A percentile compares a stretch with the other conserved stretches of the same genome.
Conservation (phyloP, 192 early-diverging fungal genomes). For the Entophlyctis luteolus region DNA sequence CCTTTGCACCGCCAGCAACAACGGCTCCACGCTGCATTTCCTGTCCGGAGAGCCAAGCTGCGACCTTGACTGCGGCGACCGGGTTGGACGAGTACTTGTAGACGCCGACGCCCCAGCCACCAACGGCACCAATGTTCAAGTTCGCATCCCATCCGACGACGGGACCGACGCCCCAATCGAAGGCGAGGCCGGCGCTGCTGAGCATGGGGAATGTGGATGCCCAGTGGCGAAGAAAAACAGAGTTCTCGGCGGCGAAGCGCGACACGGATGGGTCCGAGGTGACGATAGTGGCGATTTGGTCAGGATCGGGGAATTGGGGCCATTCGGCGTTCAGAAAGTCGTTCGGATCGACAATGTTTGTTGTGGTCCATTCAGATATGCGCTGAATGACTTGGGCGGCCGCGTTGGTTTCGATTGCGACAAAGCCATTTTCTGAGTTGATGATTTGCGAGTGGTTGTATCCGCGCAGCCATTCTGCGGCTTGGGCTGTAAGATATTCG, state of each 20-base stretch:
- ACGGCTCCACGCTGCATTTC: slow-evolving; percentile 14
- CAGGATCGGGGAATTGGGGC: neutral
- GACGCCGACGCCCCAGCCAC: slow-evolving; percentile 35
- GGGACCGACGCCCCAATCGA: slow-evolving; percentile 41
- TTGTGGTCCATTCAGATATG: slow-evolving; percentile 27
- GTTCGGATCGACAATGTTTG: slow-evolving; percentile 30
- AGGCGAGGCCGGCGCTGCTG: neutral
- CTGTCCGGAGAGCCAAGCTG: slow-evolving; percentile 12
- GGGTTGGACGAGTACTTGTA: slow-evolving; percentile 38
- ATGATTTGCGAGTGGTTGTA: slow-evolving; percentile 6
- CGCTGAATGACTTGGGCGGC: slow-evolving; percentile 28
- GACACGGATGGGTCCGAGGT: slow-evolving; percentile 11
- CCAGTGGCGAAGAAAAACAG: slow-evolving; percentile 35
- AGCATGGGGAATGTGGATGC: slow-evolving; percentile 21
- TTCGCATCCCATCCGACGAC: slow-evolving; percentile 21
- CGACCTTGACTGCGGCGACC: slow-evolving; percentile 33
- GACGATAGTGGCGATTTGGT: neutral
- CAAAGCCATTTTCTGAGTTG: slow-evolving; percentile 9
- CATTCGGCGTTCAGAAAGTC: slow-evolving; percentile 5
- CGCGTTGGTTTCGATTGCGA: slow-evolving; percentile 30
- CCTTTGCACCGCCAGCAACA: neutral
- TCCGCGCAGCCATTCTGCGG: slow-evolving; percentile 33
- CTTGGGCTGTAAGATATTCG: slow-evolving; percentile 26
- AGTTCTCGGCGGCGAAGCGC: slow-evolving; percentile 18
- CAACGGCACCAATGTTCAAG: slow-evolving; percentile 29